Base-by-base conservation (phyloP, 2,329 filamentous ascomycete species). In the Annulohypoxylon truncatum region DNA sequence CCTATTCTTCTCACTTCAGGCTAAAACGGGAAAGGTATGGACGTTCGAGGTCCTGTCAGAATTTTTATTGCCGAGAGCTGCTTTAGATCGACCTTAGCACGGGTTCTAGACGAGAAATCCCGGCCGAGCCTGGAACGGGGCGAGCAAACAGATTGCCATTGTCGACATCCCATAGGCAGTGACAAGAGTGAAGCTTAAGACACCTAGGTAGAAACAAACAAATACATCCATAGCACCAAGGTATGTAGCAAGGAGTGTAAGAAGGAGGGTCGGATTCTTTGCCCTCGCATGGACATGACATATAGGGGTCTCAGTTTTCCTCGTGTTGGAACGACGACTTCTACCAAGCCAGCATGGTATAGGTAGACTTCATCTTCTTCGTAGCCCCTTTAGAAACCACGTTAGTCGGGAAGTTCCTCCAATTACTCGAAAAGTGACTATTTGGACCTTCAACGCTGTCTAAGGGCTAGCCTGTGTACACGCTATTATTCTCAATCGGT, bases 11-110 rank as follows among this genome's bases (percentile, higher is more conserved):
- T 8, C 15, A 15, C 15, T 68, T 66, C 29, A 58, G 59, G 66
- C 62, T 66, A 53, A 65, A 66, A 54, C 18, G 47, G 51, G 55
- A 22, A 57, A 58, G 58, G 33, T 33, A 50, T 31, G 58, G 54
- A 35, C 35, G 20, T 48, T 38, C 9, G 38, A 53, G 15, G 42
- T 60, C n/a, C n/a, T 48, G 53, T 35, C 48, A 38, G 20, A 46
- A 20, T 40, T 31, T 59, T 50, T 48, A 53, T 35, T 58, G 60
- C 53, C 60, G 60, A 56, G 38, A 42, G 50, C 51, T 42, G 22
- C 51, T 29, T 42, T 15, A 22, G 38, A 7, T 28, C 3, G 26
- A 20, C 38, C 8, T 15, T 29, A 18, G 51, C 20, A 31, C 18
- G 24, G 18, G 56, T 63, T 56, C 51, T 63, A 52, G 59, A 63